A percentile compares a stretch with the other conserved stretches of the same genome.
Conservation (phyloP, 768 basidiomycete species). For the Pleurotus pulmonarius region DNA sequence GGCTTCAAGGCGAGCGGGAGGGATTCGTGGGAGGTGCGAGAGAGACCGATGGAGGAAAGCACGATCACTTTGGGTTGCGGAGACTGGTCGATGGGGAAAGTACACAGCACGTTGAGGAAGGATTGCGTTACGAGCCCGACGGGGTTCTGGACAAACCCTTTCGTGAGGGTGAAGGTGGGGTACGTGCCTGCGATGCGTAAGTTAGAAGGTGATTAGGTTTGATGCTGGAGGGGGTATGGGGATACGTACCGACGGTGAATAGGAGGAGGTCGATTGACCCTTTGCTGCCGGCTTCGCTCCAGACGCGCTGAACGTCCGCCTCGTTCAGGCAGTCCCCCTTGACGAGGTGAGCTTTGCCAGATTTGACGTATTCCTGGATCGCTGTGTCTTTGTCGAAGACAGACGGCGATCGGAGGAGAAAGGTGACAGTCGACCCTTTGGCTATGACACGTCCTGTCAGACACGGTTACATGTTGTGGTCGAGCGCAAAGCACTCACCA, state of each 20-base stretch:
- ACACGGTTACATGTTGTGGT: too few relatives aligned
- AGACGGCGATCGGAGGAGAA: slow-evolving; percentile 49
- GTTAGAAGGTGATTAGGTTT: too few relatives aligned
- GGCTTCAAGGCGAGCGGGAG: slow-evolving; percentile 48
- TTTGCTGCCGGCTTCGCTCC: slow-evolving; percentile 33
- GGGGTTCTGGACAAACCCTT: slow-evolving; percentile 47
- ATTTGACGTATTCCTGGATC: slow-evolving; percentile 48
- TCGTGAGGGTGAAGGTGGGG: slow-evolving; percentile 32
- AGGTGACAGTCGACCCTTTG: slow-evolving; percentile 57
- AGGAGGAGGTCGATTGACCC: slow-evolving; percentile 49
- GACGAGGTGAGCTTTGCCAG: slow-evolving; percentile 50
- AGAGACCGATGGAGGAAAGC: slow-evolving; percentile 53
- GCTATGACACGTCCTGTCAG: slow-evolving; percentile 26
- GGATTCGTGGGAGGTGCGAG: slow-evolving; percentile 33
- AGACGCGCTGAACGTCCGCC: slow-evolving; percentile 48
- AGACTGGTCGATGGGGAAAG: slow-evolving; percentile 35
- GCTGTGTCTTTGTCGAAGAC: slow-evolving; percentile 51
- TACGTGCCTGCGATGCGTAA: too few relatives aligned
- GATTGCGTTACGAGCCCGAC: slow-evolving; percentile 56
- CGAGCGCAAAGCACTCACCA: slow-evolving; percentile 24
- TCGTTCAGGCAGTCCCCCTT: slow-evolving; percentile 58
- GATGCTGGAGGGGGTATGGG: neutral
- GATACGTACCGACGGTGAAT: slow-evolving; percentile 55
- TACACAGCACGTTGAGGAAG: slow-evolving; percentile 52
- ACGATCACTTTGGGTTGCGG: slow-evolving; percentile 46